Evolutionary conservation across 805 yeast species (phyloP).

Genomic region (Saccharomycopsis fodiens): DNA sequence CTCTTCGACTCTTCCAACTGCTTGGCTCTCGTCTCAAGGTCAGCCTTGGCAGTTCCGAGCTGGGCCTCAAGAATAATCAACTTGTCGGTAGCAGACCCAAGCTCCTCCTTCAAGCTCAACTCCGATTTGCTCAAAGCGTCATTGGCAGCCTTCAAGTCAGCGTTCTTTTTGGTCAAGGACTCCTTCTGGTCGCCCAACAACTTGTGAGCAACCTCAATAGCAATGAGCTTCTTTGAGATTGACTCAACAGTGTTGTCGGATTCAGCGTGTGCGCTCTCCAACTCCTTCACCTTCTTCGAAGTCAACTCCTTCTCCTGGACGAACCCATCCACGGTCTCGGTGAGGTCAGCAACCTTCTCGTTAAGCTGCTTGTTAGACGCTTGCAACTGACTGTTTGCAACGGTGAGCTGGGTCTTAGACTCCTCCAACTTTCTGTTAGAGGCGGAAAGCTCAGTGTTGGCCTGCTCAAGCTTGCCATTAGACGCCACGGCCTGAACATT

Average conservation of each 20-base stretch:
- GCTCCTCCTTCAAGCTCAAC: background rate
- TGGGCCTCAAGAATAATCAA: background rate
- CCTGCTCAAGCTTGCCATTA: background rate
- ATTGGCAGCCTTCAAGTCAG: conserved; percentile 16
- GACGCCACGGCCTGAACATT: background rate
- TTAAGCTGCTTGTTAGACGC: background rate
- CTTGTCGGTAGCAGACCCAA: conserved; percentile 1
- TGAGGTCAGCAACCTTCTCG: conserved; percentile 17
- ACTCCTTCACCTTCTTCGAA: conserved; percentile 20
- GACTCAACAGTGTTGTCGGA: conserved; percentile 18
- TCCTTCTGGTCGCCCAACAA: conserved; percentile 9
- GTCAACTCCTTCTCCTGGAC: conserved; percentile 1
- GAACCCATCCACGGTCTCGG: conserved; percentile 22
- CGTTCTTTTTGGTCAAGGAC: conserved; percentile 7
- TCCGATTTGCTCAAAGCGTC: conserved; percentile 6
- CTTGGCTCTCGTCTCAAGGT: background rate
- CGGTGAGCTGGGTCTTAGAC: background rate
- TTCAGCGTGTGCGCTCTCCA: conserved; percentile 20
- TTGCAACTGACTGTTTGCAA: background rate
- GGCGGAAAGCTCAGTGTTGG: background rate
- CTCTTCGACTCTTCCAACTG: background rate
- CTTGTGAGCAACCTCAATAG: conserved; percentile 15
- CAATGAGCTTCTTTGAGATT: conserved; percentile 15
- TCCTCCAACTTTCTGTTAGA: background rate
- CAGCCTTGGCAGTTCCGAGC: background rate